A percentile compares a stretch with the other conserved stretches of the same genome.
phyloP scores from a whole-genome alignment of 495 filamentous ascomycete genomes.

The Neurospora africana region DNA sequence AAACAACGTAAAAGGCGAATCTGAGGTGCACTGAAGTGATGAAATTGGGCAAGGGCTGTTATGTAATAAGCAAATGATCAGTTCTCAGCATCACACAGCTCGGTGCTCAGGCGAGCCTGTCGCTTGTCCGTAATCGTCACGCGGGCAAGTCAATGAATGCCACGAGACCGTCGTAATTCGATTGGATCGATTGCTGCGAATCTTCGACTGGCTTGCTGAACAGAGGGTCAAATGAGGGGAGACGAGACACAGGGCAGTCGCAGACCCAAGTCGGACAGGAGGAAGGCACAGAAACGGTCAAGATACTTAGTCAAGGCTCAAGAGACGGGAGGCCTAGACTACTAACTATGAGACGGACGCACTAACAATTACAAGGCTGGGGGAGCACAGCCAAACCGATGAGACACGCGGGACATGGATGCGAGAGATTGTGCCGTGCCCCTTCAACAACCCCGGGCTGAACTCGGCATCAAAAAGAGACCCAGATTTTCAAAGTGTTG shows the following conservation, averaged over 20 bases:
- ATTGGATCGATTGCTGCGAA: constrained; percentile 7
- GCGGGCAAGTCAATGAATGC: constrained; percentile 18
- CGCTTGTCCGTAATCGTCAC: constrained; percentile 9
- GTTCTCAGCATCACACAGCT: background rate
- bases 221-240: background rate
- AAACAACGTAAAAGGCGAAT: background rate
- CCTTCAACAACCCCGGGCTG: background rate
- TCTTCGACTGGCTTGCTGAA: background rate
- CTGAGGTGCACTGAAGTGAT: background rate
- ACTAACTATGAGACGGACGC: background rate
- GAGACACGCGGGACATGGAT: background rate
- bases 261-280: background rate
- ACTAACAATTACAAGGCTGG: background rate
- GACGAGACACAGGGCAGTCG: background rate
- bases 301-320: background rate
- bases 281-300: background rate
- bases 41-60: background rate
- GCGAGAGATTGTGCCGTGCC: background rate
- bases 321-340: background rate
- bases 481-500: background rate
- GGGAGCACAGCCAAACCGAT: background rate
- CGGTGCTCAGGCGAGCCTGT: background rate
- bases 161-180: constrained; percentile 19
- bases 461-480: background rate
- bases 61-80: background rate